Conservation (phyloP, 345 rosid genomes). For the Jatropha curcas region DNA sequence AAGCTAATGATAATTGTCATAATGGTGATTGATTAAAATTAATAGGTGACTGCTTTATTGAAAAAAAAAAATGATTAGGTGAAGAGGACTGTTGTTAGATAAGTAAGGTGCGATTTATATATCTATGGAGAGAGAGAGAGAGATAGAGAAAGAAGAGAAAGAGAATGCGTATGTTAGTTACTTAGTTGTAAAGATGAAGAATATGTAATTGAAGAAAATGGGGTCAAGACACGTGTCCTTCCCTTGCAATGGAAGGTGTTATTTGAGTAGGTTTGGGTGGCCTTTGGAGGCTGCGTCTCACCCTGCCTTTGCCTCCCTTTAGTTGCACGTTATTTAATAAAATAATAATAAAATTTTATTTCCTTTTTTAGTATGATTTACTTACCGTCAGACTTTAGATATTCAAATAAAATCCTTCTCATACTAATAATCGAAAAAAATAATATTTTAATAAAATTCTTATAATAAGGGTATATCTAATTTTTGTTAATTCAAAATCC, state of each 20-base stretch:
- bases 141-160: not conserved
- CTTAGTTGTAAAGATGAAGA: constrained; percentile 37
- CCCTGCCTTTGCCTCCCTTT: constrained; percentile 15
- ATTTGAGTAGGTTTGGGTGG: constrained; percentile 13
- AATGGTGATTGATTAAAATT: too few relatives aligned
- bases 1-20: constrained; percentile 23
- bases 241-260: constrained; percentile 37
- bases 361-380: too few relatives aligned
- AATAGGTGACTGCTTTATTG: not conserved
- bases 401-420: too few relatives aligned
- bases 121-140: not conserved
- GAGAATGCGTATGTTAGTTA: not conserved
- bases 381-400: too few relatives aligned
- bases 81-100: not conserved
- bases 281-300: not conserved
- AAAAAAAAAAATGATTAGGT: not conserved
- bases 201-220: not conserved
- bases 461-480: too few relatives aligned
- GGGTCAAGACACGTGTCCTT: constrained; percentile 15
- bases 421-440: too few relatives aligned
- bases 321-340: constrained; percentile 20
- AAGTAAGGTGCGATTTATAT: not conserved
- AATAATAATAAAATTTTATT: too few relatives aligned
- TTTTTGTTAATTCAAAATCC: too few relatives aligned
- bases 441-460: too few relatives aligned